A percentile compares a stretch with the other conserved stretches of the same genome.
Evolutionary conservation across 768 basidiomycete species (phyloP).

Genomic region (Ramaria sp.): DNA sequence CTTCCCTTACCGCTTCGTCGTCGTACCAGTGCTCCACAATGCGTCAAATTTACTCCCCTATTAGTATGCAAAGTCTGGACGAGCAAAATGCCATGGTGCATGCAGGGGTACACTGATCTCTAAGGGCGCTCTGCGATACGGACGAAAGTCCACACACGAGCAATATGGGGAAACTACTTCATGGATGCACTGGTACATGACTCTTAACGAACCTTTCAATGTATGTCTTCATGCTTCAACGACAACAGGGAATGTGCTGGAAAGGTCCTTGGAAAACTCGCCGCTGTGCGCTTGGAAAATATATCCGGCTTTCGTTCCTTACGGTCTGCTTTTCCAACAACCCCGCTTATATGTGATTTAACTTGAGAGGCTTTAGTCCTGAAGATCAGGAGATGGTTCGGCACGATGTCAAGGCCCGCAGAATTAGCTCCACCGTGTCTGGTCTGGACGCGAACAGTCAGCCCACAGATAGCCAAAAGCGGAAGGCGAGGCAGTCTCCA

Average conservation of each 20-base stretch:
- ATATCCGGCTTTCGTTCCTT: slow-evolving; percentile 43
- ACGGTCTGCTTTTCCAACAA: slow-evolving; percentile 26
- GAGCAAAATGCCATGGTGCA: slow-evolving; percentile 60
- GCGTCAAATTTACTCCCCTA: not conserved
- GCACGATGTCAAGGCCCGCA: slow-evolving; percentile 41
- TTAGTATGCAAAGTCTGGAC: slow-evolving; percentile 63
- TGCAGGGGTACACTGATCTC: slow-evolving; percentile 45
- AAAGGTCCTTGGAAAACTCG: slow-evolving; percentile 39
- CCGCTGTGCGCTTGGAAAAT: slow-evolving; percentile 27
- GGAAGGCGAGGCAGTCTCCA: slow-evolving; percentile 25
- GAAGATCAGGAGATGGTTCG: slow-evolving; percentile 56
- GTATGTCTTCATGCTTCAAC: not conserved
- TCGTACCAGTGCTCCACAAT: not conserved
- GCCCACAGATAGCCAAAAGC: slow-evolving; percentile 23
- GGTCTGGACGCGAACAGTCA: not conserved
- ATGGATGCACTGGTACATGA: slow-evolving; percentile 66
- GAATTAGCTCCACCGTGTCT: slow-evolving; percentile 44
- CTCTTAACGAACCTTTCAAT: slow-evolving; percentile 4
- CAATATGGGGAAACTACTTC: slow-evolving; percentile 52
- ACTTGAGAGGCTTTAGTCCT: slow-evolving; percentile 23
- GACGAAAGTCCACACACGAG: slow-evolving; percentile 27
- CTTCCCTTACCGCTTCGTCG: not conserved
- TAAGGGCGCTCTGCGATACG: slow-evolving; percentile 57
- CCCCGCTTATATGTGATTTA: not conserved
- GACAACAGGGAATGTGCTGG: slow-evolving; percentile 49